Evolutionary conservation across 257 asterid genomes (phyloP), one percentile per base, ranked within the genome.

Genomic region (Ilex asprella): DNA sequence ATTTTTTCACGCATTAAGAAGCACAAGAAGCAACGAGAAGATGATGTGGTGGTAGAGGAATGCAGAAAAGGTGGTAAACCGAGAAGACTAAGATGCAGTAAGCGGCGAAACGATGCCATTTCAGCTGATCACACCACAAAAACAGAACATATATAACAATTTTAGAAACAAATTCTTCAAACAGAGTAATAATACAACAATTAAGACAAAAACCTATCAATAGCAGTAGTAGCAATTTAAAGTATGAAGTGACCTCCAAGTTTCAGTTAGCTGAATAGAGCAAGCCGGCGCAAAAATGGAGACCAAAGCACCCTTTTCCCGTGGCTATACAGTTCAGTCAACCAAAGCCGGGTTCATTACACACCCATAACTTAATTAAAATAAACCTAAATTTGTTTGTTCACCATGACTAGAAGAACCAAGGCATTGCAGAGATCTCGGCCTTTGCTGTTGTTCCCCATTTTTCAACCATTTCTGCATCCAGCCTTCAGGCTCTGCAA

Each of bases 71-170:
- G 61, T 14, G 13, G 66, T 56, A 64, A 59, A 52, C 52, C 55
- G 39, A n/a, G 81, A 16, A 43, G 57, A 65, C 65, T 57, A 68
- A 64, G 73, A 60, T 60, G 73, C 58, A 55, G 62, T 66, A 44
- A 21, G 27, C 27, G 27, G 27, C 27, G 27, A 21, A 62, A 72
- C 29, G 70, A 64, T 32, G 77, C 58, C 53, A 75, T 74, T 73
- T 70, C 56, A 66, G 77, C 80, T 57, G 65, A 59, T 53, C 71
- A 62, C 63, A 70, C 72, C 70, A 69, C 82, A 73, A 63, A 65
- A 77, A 21, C 67, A 73, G 43, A 63, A 73, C 58, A 69, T 11
- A 4, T 47, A 59, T 27, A 41, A 15, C 12, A 21, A 21, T 50
- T 57, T 73, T 59, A 73, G 77, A 55, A 39, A 59, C 27, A 61